Evolutionary conservation across 2,329 filamentous ascomycete genomes (phyloP).

Genomic region (Erysiphe neolycopersici): DNA sequence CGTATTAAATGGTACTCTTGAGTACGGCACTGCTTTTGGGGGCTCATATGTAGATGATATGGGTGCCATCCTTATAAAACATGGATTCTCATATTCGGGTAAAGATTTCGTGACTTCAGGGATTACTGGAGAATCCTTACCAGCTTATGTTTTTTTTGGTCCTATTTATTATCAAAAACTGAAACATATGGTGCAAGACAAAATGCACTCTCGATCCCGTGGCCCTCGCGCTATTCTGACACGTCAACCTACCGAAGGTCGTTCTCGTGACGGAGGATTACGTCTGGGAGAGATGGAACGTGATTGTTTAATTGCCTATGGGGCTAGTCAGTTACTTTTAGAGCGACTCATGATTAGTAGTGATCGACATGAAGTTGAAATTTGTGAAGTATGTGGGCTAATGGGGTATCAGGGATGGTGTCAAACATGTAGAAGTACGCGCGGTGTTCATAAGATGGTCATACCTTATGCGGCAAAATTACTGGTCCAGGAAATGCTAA

Average conservation of each 20-base stretch:
- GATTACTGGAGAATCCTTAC: conserved; percentile 81
- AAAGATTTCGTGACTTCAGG: conserved; percentile 98
- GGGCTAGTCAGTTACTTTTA: conserved; percentile 70
- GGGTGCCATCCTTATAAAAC: conserved; percentile 83
- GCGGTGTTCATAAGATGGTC: conserved; percentile 70
- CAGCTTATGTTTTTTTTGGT: conserved; percentile 86
- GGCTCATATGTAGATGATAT: conserved; percentile 80
- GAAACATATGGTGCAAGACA: conserved; percentile 99
- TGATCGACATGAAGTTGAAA: conserved; percentile 72
- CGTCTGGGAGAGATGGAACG: conserved; percentile 99
- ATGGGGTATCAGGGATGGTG: conserved; percentile 94
- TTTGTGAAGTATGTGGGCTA: conserved; percentile 79
- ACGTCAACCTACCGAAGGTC: conserved; percentile 88
- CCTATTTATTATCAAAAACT: conserved; percentile 96
- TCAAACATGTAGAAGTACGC: conserved; percentile 67
- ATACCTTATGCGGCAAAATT: conserved; percentile 96
- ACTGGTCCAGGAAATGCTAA: conserved; percentile 81
- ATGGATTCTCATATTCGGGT: conserved; percentile 92
- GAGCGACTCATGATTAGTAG: conserved; percentile 88
- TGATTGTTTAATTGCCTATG: conserved; percentile 89
- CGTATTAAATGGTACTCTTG: conserved; percentile 80
- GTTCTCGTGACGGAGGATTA: conserved; percentile 91
- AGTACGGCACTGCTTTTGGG: conserved; percentile 60
- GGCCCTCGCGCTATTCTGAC: conserved; percentile 84
- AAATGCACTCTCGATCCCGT: conserved; percentile 88